Conservation (phyloP, 2,329 filamentous ascomycete species). For the Aspergillus bombycis region DNA sequence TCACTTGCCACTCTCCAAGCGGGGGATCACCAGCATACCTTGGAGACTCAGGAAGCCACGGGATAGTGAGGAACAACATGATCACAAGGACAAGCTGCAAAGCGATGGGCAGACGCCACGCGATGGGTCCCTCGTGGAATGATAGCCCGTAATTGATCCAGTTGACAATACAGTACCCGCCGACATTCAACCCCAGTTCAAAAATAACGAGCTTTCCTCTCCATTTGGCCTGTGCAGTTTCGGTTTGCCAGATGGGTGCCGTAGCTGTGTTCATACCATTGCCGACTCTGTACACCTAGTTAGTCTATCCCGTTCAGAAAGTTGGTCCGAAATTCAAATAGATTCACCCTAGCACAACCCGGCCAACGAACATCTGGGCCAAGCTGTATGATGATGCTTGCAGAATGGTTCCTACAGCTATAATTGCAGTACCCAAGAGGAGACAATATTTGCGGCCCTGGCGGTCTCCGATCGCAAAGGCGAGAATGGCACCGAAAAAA, state of each 20-base stretch:
- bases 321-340: no score
- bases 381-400: neutral
- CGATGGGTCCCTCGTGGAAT: neutral
- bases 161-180: neutral
- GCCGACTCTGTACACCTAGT: neutral
- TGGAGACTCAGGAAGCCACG: neutral
- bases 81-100: neutral
- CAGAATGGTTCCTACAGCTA: neutral
- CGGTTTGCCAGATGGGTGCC: slow-evolving; percentile 1
- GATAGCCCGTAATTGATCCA: slow-evolving; percentile 1
- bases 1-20: no score
- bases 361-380: neutral
- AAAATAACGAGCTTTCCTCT: neutral
- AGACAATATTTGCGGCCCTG: neutral
- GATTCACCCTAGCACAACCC: neutral
- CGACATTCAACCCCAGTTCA: neutral
- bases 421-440: neutral
- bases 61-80: neutral
- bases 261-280: slow-evolving; percentile 5
- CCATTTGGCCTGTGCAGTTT: neutral
- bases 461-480: neutral
- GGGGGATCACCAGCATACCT: neutral
- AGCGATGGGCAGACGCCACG: neutral
- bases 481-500: neutral
- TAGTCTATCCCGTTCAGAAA: no score